Base-by-base conservation (phyloP, 345 rosid genomes). In the Eucalyptus viminalis region DNA sequence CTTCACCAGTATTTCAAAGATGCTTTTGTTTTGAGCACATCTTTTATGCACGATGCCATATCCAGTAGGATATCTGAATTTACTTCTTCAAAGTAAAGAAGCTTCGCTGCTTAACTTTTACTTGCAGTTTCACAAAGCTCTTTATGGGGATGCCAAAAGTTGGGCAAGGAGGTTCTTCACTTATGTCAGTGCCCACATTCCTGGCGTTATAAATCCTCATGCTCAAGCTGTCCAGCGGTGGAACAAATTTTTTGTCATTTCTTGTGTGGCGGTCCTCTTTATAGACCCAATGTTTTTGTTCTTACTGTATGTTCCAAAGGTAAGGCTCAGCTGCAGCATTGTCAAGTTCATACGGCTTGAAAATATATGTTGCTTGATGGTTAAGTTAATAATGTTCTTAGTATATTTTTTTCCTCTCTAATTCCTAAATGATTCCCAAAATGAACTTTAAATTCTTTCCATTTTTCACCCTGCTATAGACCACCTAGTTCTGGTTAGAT, bases 191-290 rank as follows among this genome's bases (percentile, higher is more conserved):
- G 88, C 89, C 43, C 86, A 88, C 92, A 89, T 95, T 91, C 96
- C 94, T 50, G 95, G 95, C 83, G 94, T 97, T 90, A 94, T 96
- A 96, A 97, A 97, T 92, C 99, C 99, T 91, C 99, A 97, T 90
- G 69, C 94, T 43, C 91, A 90, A 90, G 67, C 88, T 86, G 95
- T 97, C 92, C 97, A 95, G 88, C 87, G 24, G 6, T 97, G 99
- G 99, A 94, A 93, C 92, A 90, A 93, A 88, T 93, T 94, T 90
- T 96, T 96, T 90, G 95, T 94, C 65, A 91, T 96, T 89, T 94
- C 95, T 27, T 96, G 96, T 91, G 91, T 94, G 93, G 90, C 94
- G 89, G 99, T 98, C 60, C 94, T 96, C 89, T 95, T 97, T 60
- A 87, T 96, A 5, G 99, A 97, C 87, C 99, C 99, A 3, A 91